Conservation (phyloP, 768 basidiomycete genomes). For the Mrakia gelida region DNA sequence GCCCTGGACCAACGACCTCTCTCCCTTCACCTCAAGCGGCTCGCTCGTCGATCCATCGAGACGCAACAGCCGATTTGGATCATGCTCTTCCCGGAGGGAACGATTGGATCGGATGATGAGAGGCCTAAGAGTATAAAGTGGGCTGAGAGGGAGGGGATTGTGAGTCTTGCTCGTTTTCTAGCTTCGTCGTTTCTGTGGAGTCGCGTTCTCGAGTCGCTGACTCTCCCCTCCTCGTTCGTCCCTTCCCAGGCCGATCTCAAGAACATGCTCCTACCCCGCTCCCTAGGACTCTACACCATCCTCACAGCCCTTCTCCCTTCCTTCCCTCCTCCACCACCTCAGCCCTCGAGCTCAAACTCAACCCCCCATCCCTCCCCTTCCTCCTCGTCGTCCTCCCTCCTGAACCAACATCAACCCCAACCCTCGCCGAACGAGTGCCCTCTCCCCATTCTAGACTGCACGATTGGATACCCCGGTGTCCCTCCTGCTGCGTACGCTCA, state of each 20-base stretch:
- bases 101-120: slow-evolving; percentile 81
- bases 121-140: slow-evolving; percentile 78
- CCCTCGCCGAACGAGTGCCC: neutral
- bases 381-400: neutral
- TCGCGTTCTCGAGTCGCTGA: neutral
- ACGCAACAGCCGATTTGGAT: slow-evolving; percentile 60
- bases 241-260: slow-evolving; percentile 63
- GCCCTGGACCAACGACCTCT: slow-evolving; percentile 26
- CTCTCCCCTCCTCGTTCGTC: neutral
- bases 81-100: slow-evolving; percentile 92
- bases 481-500: slow-evolving; percentile 78
- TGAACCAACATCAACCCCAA: too few relatives aligned
- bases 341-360: neutral
- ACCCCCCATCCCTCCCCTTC: neutral
- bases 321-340: neutral
- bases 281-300: slow-evolving; percentile 63
- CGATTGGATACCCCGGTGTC: slow-evolving; percentile 85
- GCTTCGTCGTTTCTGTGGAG: neutral
- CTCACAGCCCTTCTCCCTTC: slow-evolving; percentile 16
- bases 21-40: neutral
- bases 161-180: slow-evolving; percentile 49
- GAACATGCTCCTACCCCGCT: slow-evolving; percentile 81
- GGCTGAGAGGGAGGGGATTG: slow-evolving; percentile 81
- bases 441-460: slow-evolving; percentile 80
- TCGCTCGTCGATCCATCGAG: slow-evolving; percentile 13